Base-by-base conservation (phyloP, 306 rosid genomes). In the Gynostemma pentaphyllum region DNA sequence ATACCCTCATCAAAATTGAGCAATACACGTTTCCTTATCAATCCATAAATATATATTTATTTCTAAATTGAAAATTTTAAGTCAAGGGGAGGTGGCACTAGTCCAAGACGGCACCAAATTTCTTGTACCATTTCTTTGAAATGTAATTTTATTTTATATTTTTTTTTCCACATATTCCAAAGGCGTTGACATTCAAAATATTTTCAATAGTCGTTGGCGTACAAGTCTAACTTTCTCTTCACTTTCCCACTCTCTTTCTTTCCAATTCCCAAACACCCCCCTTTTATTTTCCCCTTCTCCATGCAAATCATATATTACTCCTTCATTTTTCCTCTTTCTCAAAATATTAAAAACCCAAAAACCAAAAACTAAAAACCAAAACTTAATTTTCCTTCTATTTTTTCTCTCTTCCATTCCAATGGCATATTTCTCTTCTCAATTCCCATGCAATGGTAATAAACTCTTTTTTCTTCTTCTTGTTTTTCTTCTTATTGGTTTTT, bases 101-200 rank as follows among this genome's bases (percentile, higher is more conserved):
- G 52, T 46, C 52, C 5, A 46, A 46, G 52, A 19, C 52, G 27
- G 52, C 54, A 48, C 54, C 54, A 21, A 48, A 48, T 48, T n/a
- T 21, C 1, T 26, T 47, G 52, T 47, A 47, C 27, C 22, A 19
- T 47, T 19, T 7, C 29, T 22, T 48, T 48, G 54, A 48, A 48
- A 0, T 48, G 28, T n/a, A n/a, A n/a, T n/a, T n/a, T n/a, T n/a
- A n/a, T 4, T 48, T 48, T 7, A 11, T 19, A 7, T 47, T 19
- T 18, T 2, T 12, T 15, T 44, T 1, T 44, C 5, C 4, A 42
- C 2, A 42, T 2, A 0, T 13, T 36, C 62, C 42, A 16, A 54
- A 54, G 62, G 1, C 46, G 64, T 59, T 59, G 64, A 59, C 64
- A 59, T 59, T 36, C 11, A 19, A 36, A 55, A 18, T 4, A 5